A percentile compares a stretch with the other conserved stretches of the same genome.
Evolutionary conservation across 225 moss, liverwort and hornwort genomes (phyloP).

Genomic region (Pseudisothecium myosuroides): DNA sequence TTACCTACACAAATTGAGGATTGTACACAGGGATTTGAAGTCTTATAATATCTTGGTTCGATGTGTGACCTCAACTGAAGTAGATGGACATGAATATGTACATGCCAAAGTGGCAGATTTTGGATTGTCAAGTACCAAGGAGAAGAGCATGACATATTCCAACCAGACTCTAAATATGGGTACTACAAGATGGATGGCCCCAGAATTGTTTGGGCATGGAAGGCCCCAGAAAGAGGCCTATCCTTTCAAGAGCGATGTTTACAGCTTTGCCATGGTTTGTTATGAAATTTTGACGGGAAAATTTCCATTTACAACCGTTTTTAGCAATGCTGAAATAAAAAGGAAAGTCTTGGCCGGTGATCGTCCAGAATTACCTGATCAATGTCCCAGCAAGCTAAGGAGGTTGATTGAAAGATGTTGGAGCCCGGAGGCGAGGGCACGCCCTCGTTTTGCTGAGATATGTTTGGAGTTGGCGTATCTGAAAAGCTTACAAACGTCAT

Average conservation of each 20-base stretch:
- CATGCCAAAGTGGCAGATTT: not conserved
- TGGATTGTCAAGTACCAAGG: not conserved
- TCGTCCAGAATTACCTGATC: not conserved
- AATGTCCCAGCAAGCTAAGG: not conserved
- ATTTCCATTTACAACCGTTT: not conserved
- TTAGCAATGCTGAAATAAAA: not conserved
- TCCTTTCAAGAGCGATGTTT: not conserved
- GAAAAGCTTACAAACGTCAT: not conserved
- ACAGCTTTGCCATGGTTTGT: not conserved
- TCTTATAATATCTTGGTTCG: not conserved
- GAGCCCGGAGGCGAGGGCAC: not conserved
- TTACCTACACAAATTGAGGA: not conserved
- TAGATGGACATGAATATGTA: not conserved
- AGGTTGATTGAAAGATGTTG: not conserved
- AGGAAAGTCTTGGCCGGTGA: not conserved
- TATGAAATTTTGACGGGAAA: not conserved
- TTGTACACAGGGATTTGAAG: not conserved
- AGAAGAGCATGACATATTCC: not conserved
- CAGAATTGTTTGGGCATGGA: not conserved
- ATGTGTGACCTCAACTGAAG: not conserved
- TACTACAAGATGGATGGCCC: not conserved
- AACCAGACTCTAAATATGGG: not conserved
- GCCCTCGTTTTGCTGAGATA: not conserved
- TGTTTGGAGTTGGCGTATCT: not conserved
- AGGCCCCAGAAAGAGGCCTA: not conserved